phyloP scores from a whole-genome alignment of 306 rosid species.

The Dicorynia guianensis region DNA sequence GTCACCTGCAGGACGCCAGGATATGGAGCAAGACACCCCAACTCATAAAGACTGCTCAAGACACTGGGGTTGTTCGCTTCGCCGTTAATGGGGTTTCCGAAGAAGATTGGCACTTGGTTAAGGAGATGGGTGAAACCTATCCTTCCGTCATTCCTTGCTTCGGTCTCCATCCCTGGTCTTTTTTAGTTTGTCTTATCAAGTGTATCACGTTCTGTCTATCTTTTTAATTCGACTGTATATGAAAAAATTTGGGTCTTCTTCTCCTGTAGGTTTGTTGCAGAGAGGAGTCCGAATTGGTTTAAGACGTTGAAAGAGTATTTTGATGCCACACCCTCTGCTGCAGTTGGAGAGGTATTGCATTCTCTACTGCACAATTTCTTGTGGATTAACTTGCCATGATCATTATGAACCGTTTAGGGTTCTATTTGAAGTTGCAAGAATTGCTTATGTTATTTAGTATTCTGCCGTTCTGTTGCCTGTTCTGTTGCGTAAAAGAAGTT shows the following conservation, averaged over 20 bases:
- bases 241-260: constrained; percentile 2
- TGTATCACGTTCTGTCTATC: not conserved
- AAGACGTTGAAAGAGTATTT: constrained; percentile 62
- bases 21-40: constrained; percentile 60
- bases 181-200: not conserved
- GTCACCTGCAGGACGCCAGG: constrained; percentile 91
- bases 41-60: constrained; percentile 59
- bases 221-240: not conserved
- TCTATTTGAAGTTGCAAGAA: constrained; percentile 7
- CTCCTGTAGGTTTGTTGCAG: constrained; percentile 65
- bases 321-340: constrained; percentile 76
- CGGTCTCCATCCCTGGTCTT: constrained; percentile 88
- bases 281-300: constrained; percentile 75
- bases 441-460: constrained; percentile 5
- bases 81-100: constrained; percentile 81
- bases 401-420: not conserved
- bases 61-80: constrained; percentile 68
- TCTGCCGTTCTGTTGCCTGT: not conserved
- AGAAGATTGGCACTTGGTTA: constrained; percentile 82
- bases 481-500: not conserved
- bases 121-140: constrained; percentile 61
- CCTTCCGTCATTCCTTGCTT: constrained; percentile 77
- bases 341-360: constrained; percentile 80
- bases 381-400: not conserved
- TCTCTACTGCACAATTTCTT: not conserved